Evolutionary conservation across 305 asterid species (phyloP).

Genomic region (Solanum hybrid): DNA sequence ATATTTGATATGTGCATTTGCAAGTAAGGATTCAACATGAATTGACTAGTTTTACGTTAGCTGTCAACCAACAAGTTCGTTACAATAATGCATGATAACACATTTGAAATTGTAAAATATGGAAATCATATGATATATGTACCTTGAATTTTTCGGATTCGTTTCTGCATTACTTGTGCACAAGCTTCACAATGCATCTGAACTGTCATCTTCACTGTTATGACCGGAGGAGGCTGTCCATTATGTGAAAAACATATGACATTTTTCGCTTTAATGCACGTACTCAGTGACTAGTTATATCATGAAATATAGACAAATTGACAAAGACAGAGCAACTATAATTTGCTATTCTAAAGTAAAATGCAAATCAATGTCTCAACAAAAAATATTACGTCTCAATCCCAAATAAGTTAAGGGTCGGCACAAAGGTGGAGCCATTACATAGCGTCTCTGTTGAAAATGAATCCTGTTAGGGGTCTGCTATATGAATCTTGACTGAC

Average conservation of each 20-base stretch:
- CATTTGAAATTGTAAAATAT: background rate
- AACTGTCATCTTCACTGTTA: constrained; percentile 56
- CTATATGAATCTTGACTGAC: background rate
- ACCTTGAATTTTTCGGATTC: constrained; percentile 53
- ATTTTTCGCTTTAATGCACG: background rate
- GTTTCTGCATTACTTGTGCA: constrained; percentile 70
- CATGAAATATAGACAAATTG: background rate
- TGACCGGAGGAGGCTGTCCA: constrained; percentile 54
- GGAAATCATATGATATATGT: background rate
- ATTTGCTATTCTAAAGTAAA: background rate
- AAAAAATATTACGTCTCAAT: background rate
- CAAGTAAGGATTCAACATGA: background rate
- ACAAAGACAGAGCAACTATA: background rate
- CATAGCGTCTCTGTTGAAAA: background rate
- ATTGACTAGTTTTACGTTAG: background rate
- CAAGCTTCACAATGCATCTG: constrained; percentile 95
- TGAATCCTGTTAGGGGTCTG: background rate
- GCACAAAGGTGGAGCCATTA: background rate
- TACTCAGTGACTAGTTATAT: background rate
- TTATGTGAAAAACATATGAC: background rate
- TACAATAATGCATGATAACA: background rate
- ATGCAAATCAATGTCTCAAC: background rate
- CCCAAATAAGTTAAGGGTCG: background rate
- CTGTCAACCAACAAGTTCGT: background rate
- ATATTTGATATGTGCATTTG: background rate